Evolutionary conservation across 768 basidiomycete species (phyloP).

Genomic region (Calocera cornea): DNA sequence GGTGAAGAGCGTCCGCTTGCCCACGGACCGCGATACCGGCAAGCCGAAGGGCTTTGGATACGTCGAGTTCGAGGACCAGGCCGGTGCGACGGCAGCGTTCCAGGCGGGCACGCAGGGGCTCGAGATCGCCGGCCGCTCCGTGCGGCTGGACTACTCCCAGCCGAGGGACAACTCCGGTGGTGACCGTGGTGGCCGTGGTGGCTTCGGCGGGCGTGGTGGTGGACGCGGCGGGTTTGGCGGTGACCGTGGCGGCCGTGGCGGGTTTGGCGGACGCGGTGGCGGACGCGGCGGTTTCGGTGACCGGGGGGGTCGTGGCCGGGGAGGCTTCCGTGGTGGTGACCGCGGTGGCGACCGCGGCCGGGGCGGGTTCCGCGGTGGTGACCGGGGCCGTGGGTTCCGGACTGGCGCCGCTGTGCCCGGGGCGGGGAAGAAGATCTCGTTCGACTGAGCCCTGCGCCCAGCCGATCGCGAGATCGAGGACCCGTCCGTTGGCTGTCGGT

Average conservation of each 20-base stretch:
- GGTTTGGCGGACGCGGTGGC: not conserved
- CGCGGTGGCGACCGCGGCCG: slow-evolving; percentile 27
- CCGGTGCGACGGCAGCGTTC: slow-evolving; percentile 67
- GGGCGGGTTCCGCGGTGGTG: slow-evolving; percentile 27
- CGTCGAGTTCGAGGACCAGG: slow-evolving; percentile 79
- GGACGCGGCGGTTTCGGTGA: slow-evolving; percentile 4
- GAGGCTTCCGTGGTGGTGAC: slow-evolving; percentile 20
- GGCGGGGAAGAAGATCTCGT: slow-evolving; percentile 58
- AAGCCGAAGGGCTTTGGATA: slow-evolving; percentile 92
- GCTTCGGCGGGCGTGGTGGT: not conserved
- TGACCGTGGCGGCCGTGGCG: slow-evolving; percentile 19
- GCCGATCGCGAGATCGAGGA: not conserved
- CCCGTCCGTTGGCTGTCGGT: too few species aligned
- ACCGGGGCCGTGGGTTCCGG: slow-evolving; percentile 34
- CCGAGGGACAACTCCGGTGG: slow-evolving; percentile 51
- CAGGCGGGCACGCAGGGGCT: slow-evolving; percentile 44
- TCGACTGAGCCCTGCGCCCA: slow-evolving; percentile 20
- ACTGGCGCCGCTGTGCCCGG: slow-evolving; percentile 50
- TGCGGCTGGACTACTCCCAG: slow-evolving; percentile 78
- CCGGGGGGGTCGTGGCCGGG: slow-evolving; percentile 31
- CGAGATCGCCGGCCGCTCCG: slow-evolving; percentile 66
- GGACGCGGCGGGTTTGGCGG: slow-evolving; percentile 20
- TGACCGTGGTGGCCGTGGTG: slow-evolving; percentile 33
- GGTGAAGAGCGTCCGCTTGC: slow-evolving; percentile 75
- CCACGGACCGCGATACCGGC: slow-evolving; percentile 85